Evolutionary conservation across 2,329 filamentous ascomycete species (phyloP).

Genomic region (Fusarium cyanostomum): DNA sequence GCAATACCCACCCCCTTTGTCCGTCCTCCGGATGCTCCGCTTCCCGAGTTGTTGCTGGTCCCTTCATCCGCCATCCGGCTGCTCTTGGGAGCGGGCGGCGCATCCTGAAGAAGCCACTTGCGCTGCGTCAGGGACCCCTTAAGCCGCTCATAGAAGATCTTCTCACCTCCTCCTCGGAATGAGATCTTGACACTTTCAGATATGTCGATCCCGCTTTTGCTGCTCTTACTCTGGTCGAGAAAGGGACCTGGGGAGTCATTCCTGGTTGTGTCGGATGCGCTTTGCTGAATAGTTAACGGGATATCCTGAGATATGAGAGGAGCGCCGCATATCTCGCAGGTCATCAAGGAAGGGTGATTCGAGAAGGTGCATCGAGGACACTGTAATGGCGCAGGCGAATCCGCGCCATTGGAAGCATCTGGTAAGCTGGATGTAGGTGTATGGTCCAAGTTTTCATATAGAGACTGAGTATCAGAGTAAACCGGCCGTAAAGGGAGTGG

Average conservation of each 20-base stretch:
- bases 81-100: constrained; percentile 83
- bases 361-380: constrained; percentile 94
- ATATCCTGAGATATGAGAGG: constrained; percentile 69
- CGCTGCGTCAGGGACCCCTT: constrained; percentile 89
- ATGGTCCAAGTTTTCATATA: constrained; percentile 17
- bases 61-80: constrained; percentile 51
- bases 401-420: constrained; percentile 1
- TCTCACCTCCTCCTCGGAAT: constrained; percentile 88
- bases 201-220: constrained; percentile 59
- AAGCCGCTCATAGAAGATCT: constrained; percentile 87
- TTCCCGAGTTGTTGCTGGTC: constrained; percentile 39
- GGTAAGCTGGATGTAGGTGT: not conserved
- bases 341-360: constrained; percentile 86
- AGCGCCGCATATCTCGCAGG: constrained; percentile 92
- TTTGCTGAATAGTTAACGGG: constrained; percentile 47
- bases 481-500: constrained; percentile 47
- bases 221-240: constrained; percentile 53
- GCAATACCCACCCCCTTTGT: constrained; percentile 85
- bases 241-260: constrained; percentile 83
- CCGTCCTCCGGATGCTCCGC: constrained; percentile 45
- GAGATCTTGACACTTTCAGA: constrained; percentile 88
- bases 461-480: constrained; percentile 15
- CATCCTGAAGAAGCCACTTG: constrained; percentile 93
- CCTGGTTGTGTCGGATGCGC: constrained; percentile 54
- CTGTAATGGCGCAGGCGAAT: constrained; percentile 57